phyloP scores from a whole-genome alignment of 768 basidiomycete genomes.

The Boletellus ananiceps region DNA sequence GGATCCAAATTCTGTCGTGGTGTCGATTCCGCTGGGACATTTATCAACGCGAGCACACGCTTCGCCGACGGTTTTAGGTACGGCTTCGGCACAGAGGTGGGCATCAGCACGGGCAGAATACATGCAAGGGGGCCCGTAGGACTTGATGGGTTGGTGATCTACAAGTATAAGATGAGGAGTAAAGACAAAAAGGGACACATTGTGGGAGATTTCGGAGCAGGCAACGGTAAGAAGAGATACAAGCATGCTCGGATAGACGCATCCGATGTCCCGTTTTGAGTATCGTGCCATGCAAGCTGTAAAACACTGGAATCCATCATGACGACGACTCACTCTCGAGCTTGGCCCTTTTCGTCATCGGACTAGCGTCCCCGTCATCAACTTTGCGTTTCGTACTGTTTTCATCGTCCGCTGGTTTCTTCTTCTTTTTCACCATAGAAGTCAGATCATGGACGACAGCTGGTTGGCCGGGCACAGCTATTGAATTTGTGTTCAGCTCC shows the following conservation, averaged over 20 bases:
- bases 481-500: conserved; percentile 51
- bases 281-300: neutral
- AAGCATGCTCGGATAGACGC: conserved; percentile 46
- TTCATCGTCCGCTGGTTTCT: conserved; percentile 39
- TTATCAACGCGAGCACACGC: conserved; percentile 90
- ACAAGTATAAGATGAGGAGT: conserved; percentile 93
- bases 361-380: conserved; percentile 48
- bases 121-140: conserved; percentile 97
- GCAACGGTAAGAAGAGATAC: conserved; percentile 64
- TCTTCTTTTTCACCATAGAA: conserved; percentile 84
- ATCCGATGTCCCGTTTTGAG: conserved; percentile 23
- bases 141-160: conserved; percentile 87
- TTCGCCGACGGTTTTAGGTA: conserved; percentile 97
- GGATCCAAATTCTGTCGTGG: conserved; percentile 76
- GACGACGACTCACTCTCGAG: conserved; percentile 38
- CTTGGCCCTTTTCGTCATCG: conserved; percentile 58
- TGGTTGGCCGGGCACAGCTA: conserved; percentile 32
- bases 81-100: conserved; percentile 97
- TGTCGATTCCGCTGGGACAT: conserved; percentile 89
- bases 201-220: conserved; percentile 80
- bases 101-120: conserved; percentile 93
- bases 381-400: conserved; percentile 64
- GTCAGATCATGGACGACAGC: conserved; percentile 76
- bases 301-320: conserved; percentile 8
- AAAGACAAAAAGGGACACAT: conserved; percentile 69